A percentile compares a stretch with the other conserved stretches of the same genome.
Conservation (phyloP, 371 early-diverging fungal genomes). For the Apophysomyces ossiformis region DNA sequence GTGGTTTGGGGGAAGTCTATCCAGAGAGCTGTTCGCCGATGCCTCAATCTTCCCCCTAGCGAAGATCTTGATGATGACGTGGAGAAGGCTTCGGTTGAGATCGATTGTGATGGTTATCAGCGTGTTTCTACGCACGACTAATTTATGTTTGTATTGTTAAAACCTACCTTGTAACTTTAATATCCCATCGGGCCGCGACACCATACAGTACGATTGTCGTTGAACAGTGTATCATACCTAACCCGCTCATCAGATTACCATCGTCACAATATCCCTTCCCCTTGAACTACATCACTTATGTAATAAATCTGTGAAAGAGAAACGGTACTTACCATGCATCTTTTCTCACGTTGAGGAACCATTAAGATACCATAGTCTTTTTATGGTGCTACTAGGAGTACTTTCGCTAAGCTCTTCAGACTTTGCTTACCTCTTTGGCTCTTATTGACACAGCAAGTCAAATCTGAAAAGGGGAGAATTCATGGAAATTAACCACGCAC, state of each 20-base stretch:
- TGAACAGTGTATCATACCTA: constrained; percentile 1
- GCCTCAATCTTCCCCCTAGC: constrained; percentile 21
- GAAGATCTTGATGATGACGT: constrained; percentile 22
- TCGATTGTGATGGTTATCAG: constrained; percentile 14
- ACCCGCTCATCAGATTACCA: not conserved
- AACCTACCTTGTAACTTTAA: not conserved
- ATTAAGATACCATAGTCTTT: too few relatives aligned
- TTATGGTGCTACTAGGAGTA: too few relatives aligned
- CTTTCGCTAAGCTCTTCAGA: too few relatives aligned
- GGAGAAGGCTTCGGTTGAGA: constrained; percentile 25
- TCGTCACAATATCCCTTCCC: not conserved
- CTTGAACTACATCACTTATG: too few relatives aligned
- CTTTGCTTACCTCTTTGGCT: too few relatives aligned
- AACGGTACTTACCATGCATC: too few relatives aligned
- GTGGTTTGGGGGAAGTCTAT: constrained; percentile 52
- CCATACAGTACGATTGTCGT: not conserved
- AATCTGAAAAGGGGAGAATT: too few relatives aligned
- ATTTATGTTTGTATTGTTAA: constrained; percentile 3
- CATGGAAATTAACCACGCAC: too few relatives aligned
- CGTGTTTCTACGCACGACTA: constrained; percentile 13
- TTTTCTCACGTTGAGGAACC: too few relatives aligned
- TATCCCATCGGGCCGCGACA: not conserved
- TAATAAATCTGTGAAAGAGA: too few relatives aligned
- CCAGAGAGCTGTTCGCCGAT: constrained; percentile 28
- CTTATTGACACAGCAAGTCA: too few relatives aligned